phyloP scores from a whole-genome alignment of 108 stramenopile genomes.

The Cyclotella atomus region DNA sequence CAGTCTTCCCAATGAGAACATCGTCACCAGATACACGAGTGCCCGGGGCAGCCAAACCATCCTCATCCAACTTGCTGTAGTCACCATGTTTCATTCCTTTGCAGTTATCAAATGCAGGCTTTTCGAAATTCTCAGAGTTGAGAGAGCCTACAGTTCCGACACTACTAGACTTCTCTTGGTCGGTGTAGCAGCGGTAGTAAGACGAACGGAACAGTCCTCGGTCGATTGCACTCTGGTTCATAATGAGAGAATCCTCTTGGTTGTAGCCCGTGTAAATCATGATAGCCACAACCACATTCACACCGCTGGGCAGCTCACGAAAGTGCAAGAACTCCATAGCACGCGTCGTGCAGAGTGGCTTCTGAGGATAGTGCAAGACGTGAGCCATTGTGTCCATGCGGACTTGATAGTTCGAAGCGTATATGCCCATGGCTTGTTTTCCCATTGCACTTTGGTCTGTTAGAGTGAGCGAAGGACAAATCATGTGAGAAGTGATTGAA shows the following conservation, averaged over 20 bases:
- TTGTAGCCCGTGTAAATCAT: constrained; percentile 99
- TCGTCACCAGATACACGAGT: constrained; percentile 96
- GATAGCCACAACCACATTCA: constrained; percentile 97
- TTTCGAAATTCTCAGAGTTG: constrained; percentile 92
- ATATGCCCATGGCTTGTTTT: constrained; percentile 98
- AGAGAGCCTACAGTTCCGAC: constrained; percentile 81
- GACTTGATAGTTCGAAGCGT: constrained; percentile 95
- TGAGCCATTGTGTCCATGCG: constrained; percentile 99
- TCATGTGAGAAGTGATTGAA: background rate
- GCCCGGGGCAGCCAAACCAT: constrained; percentile 96
- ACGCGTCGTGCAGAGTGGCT: constrained; percentile 96
- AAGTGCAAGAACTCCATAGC: constrained; percentile 99
- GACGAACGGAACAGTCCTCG: constrained; percentile 97
- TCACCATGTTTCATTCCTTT: constrained; percentile 94
- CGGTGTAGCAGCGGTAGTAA: constrained; percentile 94
- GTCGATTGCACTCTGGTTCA: constrained; percentile 98
- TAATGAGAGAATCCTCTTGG: constrained; percentile 98
- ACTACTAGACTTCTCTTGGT: constrained; percentile 88
- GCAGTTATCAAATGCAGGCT: constrained; percentile 79
- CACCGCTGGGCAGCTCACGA: constrained; percentile 97
- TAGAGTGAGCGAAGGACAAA: background rate
- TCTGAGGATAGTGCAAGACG: constrained; percentile 98
- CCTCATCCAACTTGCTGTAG: constrained; percentile 97
- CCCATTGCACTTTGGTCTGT: constrained; percentile 80
- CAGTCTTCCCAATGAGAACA: constrained; percentile 97